Percentiles rank a stretch among this genome's conserved stretches.
These are phyloP conservation scores for Endothia cerciana DNA, from an alignment of 2,329 filamentous ascomycete species.

Conservation along the genomic window DNA sequence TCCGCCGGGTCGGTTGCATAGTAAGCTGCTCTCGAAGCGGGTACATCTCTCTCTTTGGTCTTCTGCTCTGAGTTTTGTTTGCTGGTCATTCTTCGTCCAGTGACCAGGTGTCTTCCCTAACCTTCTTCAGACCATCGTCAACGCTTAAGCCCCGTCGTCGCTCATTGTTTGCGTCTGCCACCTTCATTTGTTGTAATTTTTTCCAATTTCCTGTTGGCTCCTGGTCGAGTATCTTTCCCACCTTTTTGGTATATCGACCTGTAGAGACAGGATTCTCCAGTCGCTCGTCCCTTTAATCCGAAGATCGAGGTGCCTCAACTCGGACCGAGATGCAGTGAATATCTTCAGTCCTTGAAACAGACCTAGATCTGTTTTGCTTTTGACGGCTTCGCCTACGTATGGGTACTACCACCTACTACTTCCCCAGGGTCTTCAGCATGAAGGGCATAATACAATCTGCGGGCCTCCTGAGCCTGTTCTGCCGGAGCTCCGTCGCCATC, in stretches of 20 bases:
- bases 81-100: constrained; percentile 29
- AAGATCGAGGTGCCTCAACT: neutral
- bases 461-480: constrained; percentile 31
- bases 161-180: constrained; percentile 8
- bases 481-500: constrained; percentile 29
- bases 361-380: neutral
- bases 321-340: neutral
- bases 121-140: constrained; percentile 19
- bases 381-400: neutral
- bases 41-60: constrained; percentile 30
- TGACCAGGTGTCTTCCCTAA: constrained; percentile 29
- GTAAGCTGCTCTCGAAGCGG: neutral
- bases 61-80: constrained; percentile 29
- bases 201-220: constrained; percentile 33
- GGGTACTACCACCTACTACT: neutral
- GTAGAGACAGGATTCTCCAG: constrained; percentile 10
- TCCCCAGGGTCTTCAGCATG: constrained; percentile 25
- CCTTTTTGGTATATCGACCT: constrained; percentile 22
- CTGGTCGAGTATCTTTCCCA: constrained; percentile 36
- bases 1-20: neutral
- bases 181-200: constrained; percentile 22
- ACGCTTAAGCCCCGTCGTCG: constrained; percentile 16
- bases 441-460: constrained; percentile 28
- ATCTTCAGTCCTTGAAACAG: neutral
- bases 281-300: neutral